Base-by-base conservation (phyloP, 2,329 filamentous ascomycete genomes). In the Epichloe amarillans region DNA sequence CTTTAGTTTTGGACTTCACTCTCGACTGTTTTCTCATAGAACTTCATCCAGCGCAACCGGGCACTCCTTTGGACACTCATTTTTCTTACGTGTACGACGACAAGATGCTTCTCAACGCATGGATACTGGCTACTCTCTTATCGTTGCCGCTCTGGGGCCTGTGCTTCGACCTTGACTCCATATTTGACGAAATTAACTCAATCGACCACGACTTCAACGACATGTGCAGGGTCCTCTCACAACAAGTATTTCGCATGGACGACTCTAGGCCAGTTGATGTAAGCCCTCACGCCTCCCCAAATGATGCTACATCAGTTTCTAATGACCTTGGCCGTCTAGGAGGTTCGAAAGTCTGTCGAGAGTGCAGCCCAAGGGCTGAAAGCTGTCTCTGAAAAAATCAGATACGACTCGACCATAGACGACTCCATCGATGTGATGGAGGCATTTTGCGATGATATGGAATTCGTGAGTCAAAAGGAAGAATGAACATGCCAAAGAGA, bases 361-460 rank as follows among this genome's bases (percentile, higher is more conserved):
- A 48, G 37, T 14, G 37, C 46, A 10, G 12, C 46, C n/a, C 3
- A 33, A n/a, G 36, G n/a, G 5, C 46, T 48, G 6, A 17, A 40
- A 40, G 36, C 46, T 26, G 46, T 21, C 17, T 41, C 46, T 2
- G 46, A 48, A 3, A 48, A 41, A 19, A 48, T 48, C 11, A 38
- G 37, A n/a, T 48, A 30, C 15, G 46, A 41, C 12, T 48, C 46
- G 8, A 40, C 36, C 30, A 26, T 48, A 14, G 46, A 48, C 14
- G 46, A 48, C 36, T 15, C 21, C 17, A 21, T 36, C 5, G 46
- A 48, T 21, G 46, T 48, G 15, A 21, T 48, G 36, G 21, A 19
- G 6, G 46, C 46, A n/a, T 48, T 48, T 11, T 48, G 46, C 21
- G 46, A 40, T 41, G 46, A 48, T 5, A 48, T 48, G 46, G 37